Base-by-base conservation (phyloP, 768 basidiomycete species). In the Rhizopogon salebrosus region DNA sequence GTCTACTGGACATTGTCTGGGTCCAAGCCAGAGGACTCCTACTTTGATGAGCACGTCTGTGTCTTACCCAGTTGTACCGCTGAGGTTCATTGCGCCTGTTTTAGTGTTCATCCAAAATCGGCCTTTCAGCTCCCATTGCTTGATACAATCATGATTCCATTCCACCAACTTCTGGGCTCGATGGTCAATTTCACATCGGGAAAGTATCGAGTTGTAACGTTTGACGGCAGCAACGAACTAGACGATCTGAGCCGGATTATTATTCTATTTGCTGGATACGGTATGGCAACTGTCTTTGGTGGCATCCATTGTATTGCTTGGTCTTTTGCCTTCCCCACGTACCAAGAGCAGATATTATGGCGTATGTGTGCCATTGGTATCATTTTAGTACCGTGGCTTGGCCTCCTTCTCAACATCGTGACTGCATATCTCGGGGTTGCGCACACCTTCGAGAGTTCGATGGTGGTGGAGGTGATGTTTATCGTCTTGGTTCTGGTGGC, bases 251-350 rank as follows among this genome's bases (percentile, higher is more conserved):
- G 31, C 18, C 7, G 1, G 2, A 2, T 0, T 1, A 6, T 20
- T 9, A 18, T 45, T 31, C 0, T 2, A 4, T 1, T 23, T n/a
- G 14, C 41, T 27, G 41, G n/a, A 34, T 23, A 35, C 2, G 16
- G 51, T 13, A 46, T 57, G 10, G 63, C 48, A 3, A 52, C 37
- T 5, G 22, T 62, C 13, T 69, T 69, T 39, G 68, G 67, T 13
- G 61, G 50, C 5, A 54, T 69, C 18, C 66, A 69, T 52, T 62
- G 60, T 39, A 41, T 57, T 3, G 62, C 62, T 7, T 67, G 65
- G 68, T 50, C 48, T 26, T 55, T 62, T 10, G 2, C 37, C 1
- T 69, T 65, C 37, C 58, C 64, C 4, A 57, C 60, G 3, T 7
- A 23, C 3, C 42, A 26, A 22, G 54, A 64, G 24, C 57, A 49